Conservation (phyloP, 495 filamentous ascomycete species). For the Jackrogersella minutella region DNA sequence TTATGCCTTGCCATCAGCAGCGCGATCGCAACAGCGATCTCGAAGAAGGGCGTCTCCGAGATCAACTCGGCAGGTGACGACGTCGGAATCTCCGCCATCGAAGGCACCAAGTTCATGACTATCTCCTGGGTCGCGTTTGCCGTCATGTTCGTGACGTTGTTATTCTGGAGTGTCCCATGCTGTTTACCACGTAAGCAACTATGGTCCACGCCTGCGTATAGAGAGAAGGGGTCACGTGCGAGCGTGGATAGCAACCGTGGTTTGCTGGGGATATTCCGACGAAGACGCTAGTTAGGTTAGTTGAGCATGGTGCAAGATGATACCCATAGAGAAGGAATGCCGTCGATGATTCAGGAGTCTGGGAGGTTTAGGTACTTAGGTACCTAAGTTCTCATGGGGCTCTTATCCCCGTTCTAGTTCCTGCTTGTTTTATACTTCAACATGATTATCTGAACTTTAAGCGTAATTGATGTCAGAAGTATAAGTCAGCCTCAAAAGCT, state of each 20-base stretch:
- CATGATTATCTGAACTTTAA: no score
- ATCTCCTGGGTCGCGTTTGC: slow-evolving; percentile 73
- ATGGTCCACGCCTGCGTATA: slow-evolving; percentile 53
- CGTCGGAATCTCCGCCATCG: slow-evolving; percentile 44
- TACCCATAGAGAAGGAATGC: background rate
- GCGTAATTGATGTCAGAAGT: no score
- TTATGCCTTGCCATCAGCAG: slow-evolving; percentile 41
- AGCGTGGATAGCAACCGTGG: slow-evolving; percentile 29
- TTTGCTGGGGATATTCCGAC: slow-evolving; percentile 23
- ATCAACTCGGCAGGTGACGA: slow-evolving; percentile 46
- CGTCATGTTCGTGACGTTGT: slow-evolving; percentile 64
- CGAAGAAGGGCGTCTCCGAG: slow-evolving; percentile 42
- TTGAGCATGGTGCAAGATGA: no score
- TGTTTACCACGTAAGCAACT: slow-evolving; percentile 61
- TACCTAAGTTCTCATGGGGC: background rate
- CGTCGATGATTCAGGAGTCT: background rate
- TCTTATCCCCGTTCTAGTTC: background rate
- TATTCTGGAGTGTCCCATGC: slow-evolving; percentile 60
- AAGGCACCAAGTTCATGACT: slow-evolving; percentile 46
- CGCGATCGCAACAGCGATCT: slow-evolving; percentile 45
- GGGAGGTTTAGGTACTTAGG: background rate
- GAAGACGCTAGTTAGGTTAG: slow-evolving; percentile 1
- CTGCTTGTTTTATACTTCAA: background rate
- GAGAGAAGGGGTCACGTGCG: slow-evolving; percentile 13
- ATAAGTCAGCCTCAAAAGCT: no score